Evolutionary conservation across 495 filamentous ascomycete genomes (phyloP), one percentile per base, ranked within the genome.

Genomic region (Saxispiralis lemnorum): DNA sequence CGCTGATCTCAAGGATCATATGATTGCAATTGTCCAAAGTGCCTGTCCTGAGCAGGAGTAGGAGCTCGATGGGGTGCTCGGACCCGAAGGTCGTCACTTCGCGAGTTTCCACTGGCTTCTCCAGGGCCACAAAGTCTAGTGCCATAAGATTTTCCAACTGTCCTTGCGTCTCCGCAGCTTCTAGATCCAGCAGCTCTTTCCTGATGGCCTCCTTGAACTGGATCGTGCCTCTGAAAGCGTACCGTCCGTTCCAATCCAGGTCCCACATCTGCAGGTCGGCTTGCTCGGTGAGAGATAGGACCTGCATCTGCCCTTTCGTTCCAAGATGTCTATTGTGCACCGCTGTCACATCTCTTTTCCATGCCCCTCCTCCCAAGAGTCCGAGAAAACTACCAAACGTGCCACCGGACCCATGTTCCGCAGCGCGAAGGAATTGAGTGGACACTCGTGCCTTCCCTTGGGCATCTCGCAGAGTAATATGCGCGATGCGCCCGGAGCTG

Each of bases 221-320:
- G 17, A 66, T 59, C 38, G 75, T 68, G 38, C 59, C 63, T 47
- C 66, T 70, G 32, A 75, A 56, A 3, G 64, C 61, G 43, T 72
- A 69, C 15, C 70, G 79, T 20, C 86, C 86, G 31, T 81, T 78
- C 59, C 86, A 79, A 53, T 83, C 83, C 4, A 93, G 68, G 55
- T 82, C 79, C 89, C 89, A 97, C 10, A 77, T 69, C 45, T 89
- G 77, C 12, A 97, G 59, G 21, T 73, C 62, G 16, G 83, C 86
- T 34, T 74, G 73, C 5, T 74, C 68, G 10, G 84, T 86, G 21
- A 74, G 76, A 46, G 85, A 73, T 19, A 92, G 68, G 18, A 92
- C 69, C 51, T 87, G 79, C 54, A 87, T 76, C 60, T 96, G 85
- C 4, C 87, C 87, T 54, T 83, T 71, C 42, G 76, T 75, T 17